Conservation (phyloP, 345 rosid genomes). For the Salix koriyanagi region DNA sequence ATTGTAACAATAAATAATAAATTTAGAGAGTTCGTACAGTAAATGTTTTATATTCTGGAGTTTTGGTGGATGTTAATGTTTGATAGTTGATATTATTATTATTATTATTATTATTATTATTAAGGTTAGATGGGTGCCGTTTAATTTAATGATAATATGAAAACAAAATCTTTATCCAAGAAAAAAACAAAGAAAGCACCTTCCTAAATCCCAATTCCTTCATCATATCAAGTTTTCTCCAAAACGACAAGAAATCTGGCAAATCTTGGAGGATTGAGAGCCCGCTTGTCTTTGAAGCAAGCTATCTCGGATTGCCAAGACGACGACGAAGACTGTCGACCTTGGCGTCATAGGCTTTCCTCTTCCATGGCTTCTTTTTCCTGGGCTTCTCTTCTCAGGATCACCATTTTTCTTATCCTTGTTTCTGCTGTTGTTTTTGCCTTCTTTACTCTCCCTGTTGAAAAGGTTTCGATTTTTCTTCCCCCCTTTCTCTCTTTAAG, state of each 20-base stretch:
- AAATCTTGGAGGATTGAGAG: conserved; percentile 35
- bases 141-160: not conserved
- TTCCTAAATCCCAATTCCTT: not conserved
- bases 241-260: conserved; percentile 43
- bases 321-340: conserved; percentile 47
- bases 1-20: no score
- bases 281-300: conserved; percentile 49
- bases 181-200: not conserved
- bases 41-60: no score
- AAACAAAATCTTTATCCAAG: not conserved
- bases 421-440: conserved; percentile 63
- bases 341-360: conserved; percentile 45
- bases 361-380: conserved; percentile 61
- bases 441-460: conserved; percentile 85
- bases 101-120: not conserved
- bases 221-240: not conserved
- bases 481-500: not conserved
- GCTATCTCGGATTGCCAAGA: conserved; percentile 28
- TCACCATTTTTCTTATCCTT: conserved; percentile 63
- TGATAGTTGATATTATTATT: not conserved
- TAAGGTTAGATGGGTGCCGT: no score
- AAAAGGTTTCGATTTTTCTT: conserved; percentile 45
- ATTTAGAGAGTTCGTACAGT: no score
- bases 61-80: not conserved
- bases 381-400: conserved; percentile 70